Base-by-base conservation (phyloP, 192 early-diverging fungal species). In the Entomortierella parvispora region DNA sequence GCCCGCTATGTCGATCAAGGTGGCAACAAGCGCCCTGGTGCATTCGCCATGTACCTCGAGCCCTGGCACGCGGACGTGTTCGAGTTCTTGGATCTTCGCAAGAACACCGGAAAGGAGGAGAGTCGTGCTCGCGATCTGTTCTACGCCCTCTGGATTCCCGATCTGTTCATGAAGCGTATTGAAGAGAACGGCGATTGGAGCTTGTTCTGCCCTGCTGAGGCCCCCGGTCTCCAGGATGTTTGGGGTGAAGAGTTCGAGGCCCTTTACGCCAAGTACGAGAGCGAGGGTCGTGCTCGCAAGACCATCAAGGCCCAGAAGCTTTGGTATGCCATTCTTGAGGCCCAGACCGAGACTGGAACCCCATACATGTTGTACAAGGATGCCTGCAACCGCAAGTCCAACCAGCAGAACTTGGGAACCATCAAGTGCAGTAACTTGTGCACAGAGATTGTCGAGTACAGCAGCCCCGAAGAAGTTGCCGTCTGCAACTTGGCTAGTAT, bases 321-420 rank as follows among this genome's bases (percentile, higher is more conserved):
- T 20, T 99, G 97, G 97, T 93, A 90, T 67, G 95, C 96, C 0
- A 96, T 99, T 54, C 71, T 99, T 33, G 97, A 99, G 58, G 84
- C 96, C 17, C 97, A 99, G 82, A 94, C 93, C 26, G 97, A 99
- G 85, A 99, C 97, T 7, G 97, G 97, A 32, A 97, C 91, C 10
- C 97, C 97, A 5, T 99, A 93, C 71, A 98, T 99, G 93, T 89
- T 99, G 33, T 99, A 99, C 90, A 98, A 99, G 86, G 97, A 99
- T 84, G 94, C 97, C 28, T 99, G 97, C 87, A 99, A 99, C 84
- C 86, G 93, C 83, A 99, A 99, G 86, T 96, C 94, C 18, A 99
- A 99, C 86, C 97, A 99, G 84, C 95, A 98, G 83, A 98, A 99
- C 84, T 83, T 99, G 44, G 97, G 97, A 29, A 99, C 96, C 17